Evolutionary conservation across 345 rosid genomes (phyloP), one percentile per base, ranked within the genome.

Genomic region (Citrus reticulata): DNA sequence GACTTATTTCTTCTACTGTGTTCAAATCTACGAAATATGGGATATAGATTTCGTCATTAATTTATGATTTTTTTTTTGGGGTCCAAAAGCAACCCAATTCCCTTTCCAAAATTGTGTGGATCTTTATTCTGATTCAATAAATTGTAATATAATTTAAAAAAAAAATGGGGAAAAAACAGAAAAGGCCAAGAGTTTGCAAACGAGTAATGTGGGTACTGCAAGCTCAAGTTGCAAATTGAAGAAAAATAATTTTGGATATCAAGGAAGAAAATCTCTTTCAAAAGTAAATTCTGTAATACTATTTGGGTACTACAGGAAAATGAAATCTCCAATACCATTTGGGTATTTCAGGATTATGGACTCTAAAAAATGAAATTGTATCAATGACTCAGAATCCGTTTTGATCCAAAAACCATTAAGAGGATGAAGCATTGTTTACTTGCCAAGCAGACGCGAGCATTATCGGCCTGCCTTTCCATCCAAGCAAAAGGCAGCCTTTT

Each of bases 391-490:
- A 49, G 7, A 75, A 65, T 22, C 24, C 19, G 13, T 55, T 30
- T 32, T 32, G 59, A 20, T 39, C 35, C 61, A 7, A 46, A 60
- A 57, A 65, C 6, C 6, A 24, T 35, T 62, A 82, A 61, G 82
- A 72, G 30, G 84, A 74, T 32, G 82, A 54, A 77, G 22, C 54
- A 68, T 75, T 79, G 62, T 86, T 80, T 27, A 84, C 75, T 78
- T 88, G 92, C 93, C 91, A 91, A 17, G 93, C 90, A 49, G 95
- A 91, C 37, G 91, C 91, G 67, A 89, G 57, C 93, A 91, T 84
- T 72, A 89, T 85, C 0, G 95, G 90, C 79, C 95, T 68, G 30
- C 91, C 93, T 83, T 87, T 88, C 93, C 95, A 89, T 11, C 95
- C 91, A 25, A 88, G 91, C 4, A 86, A 85, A 5, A 89, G 84